Evolutionary conservation across 2,329 filamentous ascomycete genomes (phyloP).

Genomic region (Fusarium sp.): DNA sequence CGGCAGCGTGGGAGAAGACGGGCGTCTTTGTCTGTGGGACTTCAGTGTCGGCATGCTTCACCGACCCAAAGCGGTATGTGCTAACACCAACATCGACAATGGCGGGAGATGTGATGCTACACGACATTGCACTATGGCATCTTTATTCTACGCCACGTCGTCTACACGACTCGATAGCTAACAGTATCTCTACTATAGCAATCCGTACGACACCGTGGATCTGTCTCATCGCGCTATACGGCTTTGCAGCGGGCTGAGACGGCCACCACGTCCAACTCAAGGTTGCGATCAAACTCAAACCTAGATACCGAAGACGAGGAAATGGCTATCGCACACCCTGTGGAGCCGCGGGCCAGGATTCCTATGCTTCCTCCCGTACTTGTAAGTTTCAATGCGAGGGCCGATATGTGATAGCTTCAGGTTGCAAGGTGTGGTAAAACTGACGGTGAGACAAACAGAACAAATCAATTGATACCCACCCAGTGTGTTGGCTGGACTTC

Average conservation of each 20-base stretch:
- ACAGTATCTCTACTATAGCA: constrained; percentile 25
- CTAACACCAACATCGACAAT: neutral
- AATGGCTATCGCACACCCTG: constrained; percentile 74
- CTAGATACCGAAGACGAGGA: constrained; percentile 66
- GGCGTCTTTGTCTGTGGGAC: constrained; percentile 91
- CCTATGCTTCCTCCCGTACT: constrained; percentile 91
- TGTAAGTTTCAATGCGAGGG: constrained; percentile 59
- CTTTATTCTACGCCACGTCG: neutral
- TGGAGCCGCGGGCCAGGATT: constrained; percentile 84
- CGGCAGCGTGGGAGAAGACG: constrained; percentile 94
- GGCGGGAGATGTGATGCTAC: neutral
- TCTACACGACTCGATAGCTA: constrained; percentile 14
- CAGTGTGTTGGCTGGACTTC: constrained; percentile 90
- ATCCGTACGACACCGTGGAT: constrained; percentile 56
- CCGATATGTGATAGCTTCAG: neutral
- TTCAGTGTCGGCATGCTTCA: constrained; percentile 97
- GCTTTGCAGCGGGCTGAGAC: constrained; percentile 67
- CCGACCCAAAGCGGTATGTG: constrained; percentile 81
- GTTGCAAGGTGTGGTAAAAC: constrained; percentile 6
- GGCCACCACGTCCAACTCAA: constrained; percentile 64
- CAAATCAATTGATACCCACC: constrained; percentile 86
- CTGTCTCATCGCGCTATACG: constrained; percentile 60
- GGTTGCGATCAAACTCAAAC: constrained; percentile 76
- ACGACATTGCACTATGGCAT: neutral
- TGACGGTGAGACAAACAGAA: constrained; percentile 58